These are phyloP conservation scores for Lumnitzera racemosa DNA, from an alignment of 345 rosid species.

Conservation along the genomic window DNA sequence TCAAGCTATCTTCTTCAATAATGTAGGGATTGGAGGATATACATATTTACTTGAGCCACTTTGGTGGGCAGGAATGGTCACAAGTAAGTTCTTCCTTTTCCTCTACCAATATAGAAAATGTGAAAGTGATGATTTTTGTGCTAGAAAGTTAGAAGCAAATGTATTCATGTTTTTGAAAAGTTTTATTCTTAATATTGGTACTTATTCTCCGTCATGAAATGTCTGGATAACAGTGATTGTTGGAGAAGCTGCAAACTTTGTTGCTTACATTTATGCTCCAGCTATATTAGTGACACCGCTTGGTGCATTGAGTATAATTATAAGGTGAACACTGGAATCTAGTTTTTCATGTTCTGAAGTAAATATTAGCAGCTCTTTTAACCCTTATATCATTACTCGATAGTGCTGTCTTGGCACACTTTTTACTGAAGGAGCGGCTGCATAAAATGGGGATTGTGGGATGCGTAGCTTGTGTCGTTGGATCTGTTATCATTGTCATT, in stretches of 20 bases:
- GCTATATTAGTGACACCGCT: constrained; percentile 92
- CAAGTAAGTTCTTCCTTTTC: constrained; percentile 42
- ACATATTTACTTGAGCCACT: constrained; percentile 86
- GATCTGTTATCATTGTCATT: constrained; percentile 77
- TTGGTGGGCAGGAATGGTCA: constrained; percentile 94
- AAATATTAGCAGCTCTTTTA: constrained; percentile 3
- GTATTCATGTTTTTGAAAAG: constrained; percentile 6
- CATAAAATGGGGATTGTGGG: constrained; percentile 78
- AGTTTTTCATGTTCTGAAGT: background rate
- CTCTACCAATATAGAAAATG: background rate
- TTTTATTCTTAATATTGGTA: too few relatives aligned
- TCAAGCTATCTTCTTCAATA: constrained; percentile 6
- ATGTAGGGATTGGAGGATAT: constrained; percentile 80
- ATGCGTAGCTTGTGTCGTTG: constrained; percentile 78
- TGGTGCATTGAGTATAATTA: constrained; percentile 82
- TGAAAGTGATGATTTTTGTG: background rate
- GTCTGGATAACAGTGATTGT: constrained; percentile 43
- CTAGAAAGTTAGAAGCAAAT: background rate
- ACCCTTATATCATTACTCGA: constrained; percentile 11
- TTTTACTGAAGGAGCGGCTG: constrained; percentile 65
- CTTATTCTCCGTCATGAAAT: too few relatives aligned
- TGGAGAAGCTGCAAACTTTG: constrained; percentile 89
- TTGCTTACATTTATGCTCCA: constrained; percentile 90
- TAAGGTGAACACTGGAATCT: constrained; percentile 39
- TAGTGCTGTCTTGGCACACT: constrained; percentile 87